Base-by-base conservation (phyloP, 2,329 filamentous ascomycete genomes). In the Emergomyces pasteurianus region DNA sequence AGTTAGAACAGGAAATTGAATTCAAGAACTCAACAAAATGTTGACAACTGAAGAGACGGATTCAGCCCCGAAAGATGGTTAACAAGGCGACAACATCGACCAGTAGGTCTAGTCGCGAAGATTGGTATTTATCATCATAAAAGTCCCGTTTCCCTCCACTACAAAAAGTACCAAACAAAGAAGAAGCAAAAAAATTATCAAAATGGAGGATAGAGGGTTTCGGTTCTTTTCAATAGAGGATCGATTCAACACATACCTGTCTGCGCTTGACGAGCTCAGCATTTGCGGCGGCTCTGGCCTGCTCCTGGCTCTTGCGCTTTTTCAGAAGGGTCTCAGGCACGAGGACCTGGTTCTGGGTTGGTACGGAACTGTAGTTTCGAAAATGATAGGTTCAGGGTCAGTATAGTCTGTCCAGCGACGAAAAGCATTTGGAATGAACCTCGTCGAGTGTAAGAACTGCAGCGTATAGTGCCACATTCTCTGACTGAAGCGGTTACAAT, bases 271-370 rank as follows among this genome's bases (percentile, higher is more conserved):
- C 84, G 69, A 86, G 78, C 74, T 89, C 89, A 68, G 88, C 84
- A 70, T 83, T 79, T 77, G 87, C 88, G 81, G 92, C 89, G 79
- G 94, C 92, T 79, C 92, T 89, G 78, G 92, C 91, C 87, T 96
- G 96, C 87, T 99, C 94, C 83, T 96, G 92, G 79, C 86, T 90
- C 91, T 99, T 99, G 84, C 94, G 90, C 90, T 99, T 99, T 89
- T 99, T 99, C 80, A 99, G 86, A 75, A 99, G 90, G 73, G 94
- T 99, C 90, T 99, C 94, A 72, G 94, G 94, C 77, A 97, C 90
- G 78, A 97, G 84, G 78, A 99, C 86, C 79, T 97, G 89, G 79
- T 96, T 90, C 80, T 92, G 81, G 79, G 91, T 95, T 71, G 94
- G 90, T 75, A 96, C 89, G 81, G 86, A 86, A 81, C 91, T 96